Conservation (phyloP, 1,284 basidiomycete genomes). For the Gymnopus androsaceus region DNA sequence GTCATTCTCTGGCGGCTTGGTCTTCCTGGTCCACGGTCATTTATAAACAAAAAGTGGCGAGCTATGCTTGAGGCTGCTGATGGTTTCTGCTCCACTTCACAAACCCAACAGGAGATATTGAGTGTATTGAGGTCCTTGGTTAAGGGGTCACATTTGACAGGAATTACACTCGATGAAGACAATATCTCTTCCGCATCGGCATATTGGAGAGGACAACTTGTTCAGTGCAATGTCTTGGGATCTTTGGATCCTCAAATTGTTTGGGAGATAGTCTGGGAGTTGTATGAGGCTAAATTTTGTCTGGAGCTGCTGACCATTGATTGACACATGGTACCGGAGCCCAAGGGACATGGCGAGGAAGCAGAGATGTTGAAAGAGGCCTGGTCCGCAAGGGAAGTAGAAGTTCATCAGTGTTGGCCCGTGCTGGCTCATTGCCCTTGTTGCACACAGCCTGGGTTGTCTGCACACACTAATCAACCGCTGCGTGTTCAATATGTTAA, state of each 20-base stretch:
- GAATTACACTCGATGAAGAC: not conserved
- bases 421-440: not conserved
- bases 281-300: constrained; percentile 1
- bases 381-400: too few relatives aligned
- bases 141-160: not conserved
- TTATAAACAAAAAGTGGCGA: not conserved
- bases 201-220: not conserved
- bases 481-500: not conserved
- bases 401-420: not conserved
- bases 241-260: not conserved
- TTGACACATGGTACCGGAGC: not conserved
- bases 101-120: not conserved
- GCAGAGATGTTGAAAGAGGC: not conserved
- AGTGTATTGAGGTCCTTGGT: not conserved
- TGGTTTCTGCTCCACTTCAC: not conserved
- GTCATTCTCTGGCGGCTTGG: not conserved
- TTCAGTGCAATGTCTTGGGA: not conserved
- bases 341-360: not conserved
- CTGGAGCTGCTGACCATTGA: constrained; percentile 1
- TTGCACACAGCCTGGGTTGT: not conserved
- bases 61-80: not conserved
- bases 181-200: not conserved
- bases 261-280: not conserved
- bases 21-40: not conserved
- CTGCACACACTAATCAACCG: too few relatives aligned